A percentile compares a stretch with the other conserved stretches of the same genome.
Evolutionary conservation across 768 basidiomycete species (phyloP).

Genomic region (Xerocomus brunneocitrinus): DNA sequence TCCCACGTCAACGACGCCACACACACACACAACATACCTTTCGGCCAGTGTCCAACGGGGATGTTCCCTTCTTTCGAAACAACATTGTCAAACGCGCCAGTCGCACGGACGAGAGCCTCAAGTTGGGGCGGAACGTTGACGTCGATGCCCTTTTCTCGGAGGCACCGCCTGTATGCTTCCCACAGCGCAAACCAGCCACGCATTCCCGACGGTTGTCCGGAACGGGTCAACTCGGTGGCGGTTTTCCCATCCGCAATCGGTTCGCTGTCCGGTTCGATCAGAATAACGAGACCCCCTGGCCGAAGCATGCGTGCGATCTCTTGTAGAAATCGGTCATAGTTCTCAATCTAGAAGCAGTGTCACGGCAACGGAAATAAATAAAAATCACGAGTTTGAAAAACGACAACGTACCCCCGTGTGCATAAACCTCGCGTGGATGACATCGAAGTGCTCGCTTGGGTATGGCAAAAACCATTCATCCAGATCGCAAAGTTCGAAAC

Average conservation of each 20-base stretch:
- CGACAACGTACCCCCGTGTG: conserved; percentile 47
- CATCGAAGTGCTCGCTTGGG: conserved; percentile 57
- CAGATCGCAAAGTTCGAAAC: conserved; percentile 70
- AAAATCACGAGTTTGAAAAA: not conserved
- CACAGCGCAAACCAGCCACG: conserved; percentile 62
- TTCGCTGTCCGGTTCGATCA: conserved; percentile 57
- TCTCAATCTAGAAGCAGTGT: conserved; percentile 44
- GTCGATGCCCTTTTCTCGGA: conserved; percentile 51
- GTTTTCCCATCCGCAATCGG: conserved; percentile 46
- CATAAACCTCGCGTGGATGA: conserved; percentile 66
- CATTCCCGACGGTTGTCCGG: conserved; percentile 35
- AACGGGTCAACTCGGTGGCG: conserved; percentile 32
- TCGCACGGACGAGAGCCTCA: conserved; percentile 42
- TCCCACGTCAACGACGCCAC: conserved; percentile 5
- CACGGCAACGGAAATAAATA: not conserved
- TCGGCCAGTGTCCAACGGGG: conserved; percentile 67
- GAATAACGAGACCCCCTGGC: conserved; percentile 63
- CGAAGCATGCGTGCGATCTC: conserved; percentile 65
- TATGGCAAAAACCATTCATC: conserved; percentile 60
- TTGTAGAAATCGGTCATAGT: conserved; percentile 56
- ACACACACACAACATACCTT: conserved; percentile 36
- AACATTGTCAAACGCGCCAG: conserved; percentile 54
- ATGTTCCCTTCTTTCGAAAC: conserved; percentile 53
- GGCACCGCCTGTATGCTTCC: conserved; percentile 56
- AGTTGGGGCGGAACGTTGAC: conserved; percentile 54